Percentiles rank a stretch among this genome's conserved stretches.
phyloP scores from a whole-genome alignment of 2,329 filamentous ascomycete genomes.

The Alternaria postmessia region DNA sequence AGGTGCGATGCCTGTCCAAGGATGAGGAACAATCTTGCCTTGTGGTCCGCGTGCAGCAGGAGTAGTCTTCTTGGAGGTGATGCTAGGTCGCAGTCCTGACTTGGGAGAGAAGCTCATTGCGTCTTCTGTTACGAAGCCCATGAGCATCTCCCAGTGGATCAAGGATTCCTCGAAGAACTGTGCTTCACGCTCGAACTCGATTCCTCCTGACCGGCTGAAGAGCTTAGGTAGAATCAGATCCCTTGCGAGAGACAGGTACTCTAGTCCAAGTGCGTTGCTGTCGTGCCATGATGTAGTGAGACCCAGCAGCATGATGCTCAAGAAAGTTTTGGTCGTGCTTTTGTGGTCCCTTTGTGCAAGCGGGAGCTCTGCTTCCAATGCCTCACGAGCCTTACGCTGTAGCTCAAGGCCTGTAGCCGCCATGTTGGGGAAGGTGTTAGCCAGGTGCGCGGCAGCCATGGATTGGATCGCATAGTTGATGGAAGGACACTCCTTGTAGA shows the following conservation, averaged over 20 bases:
- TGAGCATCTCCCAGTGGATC: conserved; percentile 67
- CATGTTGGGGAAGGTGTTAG: conserved; percentile 65
- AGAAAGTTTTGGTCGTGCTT: conserved; percentile 60
- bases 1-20: conserved; percentile 59
- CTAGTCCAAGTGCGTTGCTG: conserved; percentile 62
- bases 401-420: conserved; percentile 59
- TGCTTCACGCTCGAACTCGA: conserved; percentile 46
- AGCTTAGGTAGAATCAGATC: conserved; percentile 56
- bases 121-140: conserved; percentile 62
- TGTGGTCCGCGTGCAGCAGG: conserved; percentile 39
- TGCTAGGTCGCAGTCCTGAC: conserved; percentile 33
- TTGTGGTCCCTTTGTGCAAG: conserved; percentile 53
- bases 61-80: conserved; percentile 28
- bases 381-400: conserved; percentile 62
- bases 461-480: conserved; percentile 70
- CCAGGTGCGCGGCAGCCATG: conserved; percentile 69
- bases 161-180: conserved; percentile 65
- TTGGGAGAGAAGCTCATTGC: conserved; percentile 45
- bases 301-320: conserved; percentile 67
- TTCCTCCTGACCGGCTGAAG: conserved; percentile 42
- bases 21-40: conserved; percentile 54
- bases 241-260: conserved; percentile 60
- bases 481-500: conserved; percentile 66
- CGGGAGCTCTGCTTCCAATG: conserved; percentile 59
- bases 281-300: conserved; percentile 69